Percentiles rank a stretch among this genome's conserved stretches.
These are phyloP conservation scores for Rhododendron kiyosumense DNA, from an alignment of 148 eudicot genomes.

Conservation along the genomic window DNA sequence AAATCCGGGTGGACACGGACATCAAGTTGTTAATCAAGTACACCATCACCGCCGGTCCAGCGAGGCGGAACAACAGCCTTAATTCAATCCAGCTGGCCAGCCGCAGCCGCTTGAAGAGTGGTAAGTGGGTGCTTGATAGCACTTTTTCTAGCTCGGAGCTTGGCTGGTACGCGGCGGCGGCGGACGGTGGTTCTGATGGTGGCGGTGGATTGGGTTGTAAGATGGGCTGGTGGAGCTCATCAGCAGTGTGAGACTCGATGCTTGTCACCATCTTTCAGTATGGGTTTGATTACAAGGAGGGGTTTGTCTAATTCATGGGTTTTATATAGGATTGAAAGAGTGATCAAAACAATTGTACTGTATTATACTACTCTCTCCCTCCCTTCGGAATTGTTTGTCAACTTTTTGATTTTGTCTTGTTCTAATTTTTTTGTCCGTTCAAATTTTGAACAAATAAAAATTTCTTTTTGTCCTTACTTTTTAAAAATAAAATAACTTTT, in stretches of 20 bases:
- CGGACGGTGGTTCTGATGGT: neutral
- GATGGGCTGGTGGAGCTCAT: neutral
- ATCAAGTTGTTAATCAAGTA: conserved; percentile 45
- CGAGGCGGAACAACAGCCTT: conserved; percentile 24
- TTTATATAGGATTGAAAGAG: neutral
- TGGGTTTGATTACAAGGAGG: neutral
- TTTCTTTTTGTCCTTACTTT: no score
- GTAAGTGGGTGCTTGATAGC: conserved; percentile 12
- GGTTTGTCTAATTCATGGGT: neutral
- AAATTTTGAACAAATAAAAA: no score
- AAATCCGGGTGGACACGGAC: conserved; percentile 51
- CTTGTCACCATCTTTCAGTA: neutral
- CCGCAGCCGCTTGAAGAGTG: conserved; percentile 18
- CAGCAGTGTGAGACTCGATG: neutral
- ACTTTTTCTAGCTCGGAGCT: conserved; percentile 32
- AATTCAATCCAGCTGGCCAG: conserved; percentile 33
- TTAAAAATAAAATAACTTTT: no score
- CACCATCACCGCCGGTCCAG: conserved; percentile 50
- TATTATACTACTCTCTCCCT: no score
- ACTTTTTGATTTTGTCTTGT: no score
- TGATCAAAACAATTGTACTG: neutral
- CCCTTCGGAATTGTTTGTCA: no score
- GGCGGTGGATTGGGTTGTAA: neutral
- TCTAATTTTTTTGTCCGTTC: no score
- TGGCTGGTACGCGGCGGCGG: neutral